A percentile compares a stretch with the other conserved stretches of the same genome.
Evolutionary conservation across 2,329 filamentous ascomycete genomes (phyloP).

Genomic region (Scorias spongiosa): DNA sequence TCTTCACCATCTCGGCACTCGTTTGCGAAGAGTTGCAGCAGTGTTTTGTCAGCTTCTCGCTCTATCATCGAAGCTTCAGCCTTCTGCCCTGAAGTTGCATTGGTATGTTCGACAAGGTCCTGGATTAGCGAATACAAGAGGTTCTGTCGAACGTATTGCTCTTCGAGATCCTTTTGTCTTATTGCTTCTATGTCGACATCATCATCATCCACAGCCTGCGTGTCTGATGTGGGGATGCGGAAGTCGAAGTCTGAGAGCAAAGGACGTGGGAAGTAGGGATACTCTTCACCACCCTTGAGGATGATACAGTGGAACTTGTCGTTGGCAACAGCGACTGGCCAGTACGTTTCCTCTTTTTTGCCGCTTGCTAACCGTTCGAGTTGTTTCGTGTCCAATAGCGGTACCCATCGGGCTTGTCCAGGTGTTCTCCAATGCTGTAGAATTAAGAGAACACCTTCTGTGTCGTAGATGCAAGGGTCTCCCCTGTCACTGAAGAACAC

Average conservation of each 20-base stretch:
- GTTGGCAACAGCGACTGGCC: slow-evolving; percentile 84
- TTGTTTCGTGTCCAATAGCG: slow-evolving; percentile 75
- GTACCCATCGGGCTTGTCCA: slow-evolving; percentile 79
- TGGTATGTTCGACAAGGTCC: slow-evolving; percentile 57
- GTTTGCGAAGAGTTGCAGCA: slow-evolving; percentile 73
- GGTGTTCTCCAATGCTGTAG: slow-evolving; percentile 80
- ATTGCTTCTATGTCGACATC: slow-evolving; percentile 25
- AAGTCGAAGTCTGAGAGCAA: slow-evolving; percentile 90
- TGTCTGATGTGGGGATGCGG: slow-evolving; percentile 56
- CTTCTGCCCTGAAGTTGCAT: slow-evolving; percentile 49
- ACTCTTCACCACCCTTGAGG: slow-evolving; percentile 82
- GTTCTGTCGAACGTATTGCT: slow-evolving; percentile 61
- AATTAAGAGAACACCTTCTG: slow-evolving; percentile 72
- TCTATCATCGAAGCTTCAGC: slow-evolving; percentile 54
- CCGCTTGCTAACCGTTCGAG: slow-evolving; percentile 71
- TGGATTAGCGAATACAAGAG: slow-evolving; percentile 58
- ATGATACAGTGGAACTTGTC: slow-evolving; percentile 97
- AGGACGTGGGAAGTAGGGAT: slow-evolving; percentile 84
- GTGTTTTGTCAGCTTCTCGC: slow-evolving; percentile 74
- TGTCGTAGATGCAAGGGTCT: slow-evolving; percentile 96
- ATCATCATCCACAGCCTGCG: slow-evolving; percentile 29
- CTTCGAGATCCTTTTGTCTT: slow-evolving; percentile 51
- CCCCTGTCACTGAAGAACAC: slow-evolving; percentile 88
- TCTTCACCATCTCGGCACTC: slow-evolving; percentile 92
- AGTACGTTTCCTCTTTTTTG: slow-evolving; percentile 79